Conservation (phyloP, 805 yeast genomes). For the Wickerhamomyces bovis region DNA sequence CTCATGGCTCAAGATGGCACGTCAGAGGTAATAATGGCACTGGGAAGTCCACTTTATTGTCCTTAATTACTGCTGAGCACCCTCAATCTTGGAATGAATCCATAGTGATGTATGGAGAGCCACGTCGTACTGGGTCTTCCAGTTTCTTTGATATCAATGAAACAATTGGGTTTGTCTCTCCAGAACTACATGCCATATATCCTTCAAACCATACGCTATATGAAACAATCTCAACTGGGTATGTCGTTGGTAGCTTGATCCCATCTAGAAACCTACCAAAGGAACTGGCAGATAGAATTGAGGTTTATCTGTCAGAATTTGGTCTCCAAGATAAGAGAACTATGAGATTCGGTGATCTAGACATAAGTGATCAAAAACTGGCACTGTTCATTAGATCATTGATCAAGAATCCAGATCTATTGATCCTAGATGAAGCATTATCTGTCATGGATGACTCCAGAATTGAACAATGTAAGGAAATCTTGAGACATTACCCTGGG, state of each 20-base stretch:
- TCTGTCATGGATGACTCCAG: constrained; percentile 77
- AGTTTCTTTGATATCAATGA: constrained; percentile 76
- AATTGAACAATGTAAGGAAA: constrained; percentile 47
- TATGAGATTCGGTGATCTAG: constrained; percentile 43
- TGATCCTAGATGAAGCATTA: constrained; percentile 88
- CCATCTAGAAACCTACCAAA: constrained; percentile 38
- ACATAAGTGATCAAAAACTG: constrained; percentile 72
- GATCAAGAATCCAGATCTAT: constrained; percentile 67
- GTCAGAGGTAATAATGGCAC: constrained; percentile 86
- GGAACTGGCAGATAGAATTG: constrained; percentile 33
- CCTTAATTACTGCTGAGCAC: constrained; percentile 87
- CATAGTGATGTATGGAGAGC: constrained; percentile 56
- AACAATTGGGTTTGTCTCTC: constrained; percentile 81
- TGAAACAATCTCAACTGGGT: constrained; percentile 68
- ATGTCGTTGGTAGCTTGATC: constrained; percentile 56
- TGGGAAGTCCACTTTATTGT: constrained; percentile 84
- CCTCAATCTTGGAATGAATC: constrained; percentile 90
- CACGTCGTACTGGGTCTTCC: constrained; percentile 67
- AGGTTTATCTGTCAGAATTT: constrained; percentile 42
- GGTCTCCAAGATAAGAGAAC: constrained; percentile 34
- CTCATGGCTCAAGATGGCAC: constrained; percentile 80
- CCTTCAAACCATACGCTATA: constrained; percentile 49
- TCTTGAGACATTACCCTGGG: constrained; percentile 51
- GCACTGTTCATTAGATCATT: constrained; percentile 72
- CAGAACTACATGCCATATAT: constrained; percentile 87